Conservation (phyloP, 2,329 filamentous ascomycete genomes). For the Diaporthe velutina region DNA sequence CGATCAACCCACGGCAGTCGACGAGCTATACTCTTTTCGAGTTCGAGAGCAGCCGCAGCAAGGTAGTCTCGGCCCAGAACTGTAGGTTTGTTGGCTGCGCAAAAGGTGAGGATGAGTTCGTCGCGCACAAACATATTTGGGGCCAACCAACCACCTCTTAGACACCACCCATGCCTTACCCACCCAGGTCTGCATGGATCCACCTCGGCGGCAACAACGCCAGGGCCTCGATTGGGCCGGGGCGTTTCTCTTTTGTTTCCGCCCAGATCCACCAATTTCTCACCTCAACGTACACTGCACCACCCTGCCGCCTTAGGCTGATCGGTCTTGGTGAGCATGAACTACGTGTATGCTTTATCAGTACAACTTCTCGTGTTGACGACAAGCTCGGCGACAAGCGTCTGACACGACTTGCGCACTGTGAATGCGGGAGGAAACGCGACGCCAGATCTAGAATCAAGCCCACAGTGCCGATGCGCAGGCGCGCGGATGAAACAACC, state of each 20-base stretch:
- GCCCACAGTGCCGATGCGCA: not conserved
- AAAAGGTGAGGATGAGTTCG: not conserved
- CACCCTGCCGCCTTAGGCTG: not conserved
- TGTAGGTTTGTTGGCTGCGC: not conserved
- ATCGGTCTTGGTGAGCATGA: not conserved
- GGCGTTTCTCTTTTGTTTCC: slow-evolving; percentile 30
- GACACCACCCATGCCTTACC: not conserved
- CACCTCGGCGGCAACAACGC: slow-evolving; percentile 15
- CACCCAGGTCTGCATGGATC: slow-evolving; percentile 10
- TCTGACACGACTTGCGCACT: not conserved
- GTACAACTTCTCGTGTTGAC: not conserved
- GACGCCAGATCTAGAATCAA: not conserved
- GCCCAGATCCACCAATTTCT: slow-evolving; percentile 26
- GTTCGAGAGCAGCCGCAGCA: not conserved
- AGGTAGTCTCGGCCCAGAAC: not conserved
- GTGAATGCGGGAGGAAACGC: not conserved
- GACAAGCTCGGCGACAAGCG: not conserved
- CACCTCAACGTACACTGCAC: not conserved
- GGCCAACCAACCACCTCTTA: not conserved
- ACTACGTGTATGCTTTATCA: not conserved
- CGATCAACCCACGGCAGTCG: not conserved
- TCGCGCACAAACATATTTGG: not conserved
- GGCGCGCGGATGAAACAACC: slow-evolving; percentile 21
- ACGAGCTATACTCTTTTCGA: not conserved
- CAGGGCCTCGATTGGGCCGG: slow-evolving; percentile 26